Evolutionary conservation across 1,284 basidiomycete species (phyloP), one percentile per base, ranked within the genome.

Genomic region (Rhodofomes roseus): DNA sequence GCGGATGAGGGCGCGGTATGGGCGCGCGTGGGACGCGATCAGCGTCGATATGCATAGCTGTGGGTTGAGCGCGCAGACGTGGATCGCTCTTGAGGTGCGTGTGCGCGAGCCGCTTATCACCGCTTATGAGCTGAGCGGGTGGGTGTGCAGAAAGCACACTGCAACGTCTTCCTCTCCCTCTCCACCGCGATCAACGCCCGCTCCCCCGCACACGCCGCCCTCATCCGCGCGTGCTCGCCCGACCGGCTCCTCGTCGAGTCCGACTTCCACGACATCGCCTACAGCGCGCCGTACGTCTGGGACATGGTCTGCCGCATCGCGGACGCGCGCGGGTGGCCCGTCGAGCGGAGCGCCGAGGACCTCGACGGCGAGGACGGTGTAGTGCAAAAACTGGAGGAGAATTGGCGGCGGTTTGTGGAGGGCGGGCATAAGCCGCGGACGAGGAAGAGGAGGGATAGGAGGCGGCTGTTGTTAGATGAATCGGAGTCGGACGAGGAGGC

Each of bases 41-140:
- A 92, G 82, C 65, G 71, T 93, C 52, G 90, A 92, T 70, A 71
- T 93, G 67, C 91, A 93, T 69, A 90, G 89, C 58, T 93, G 90
- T 69, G 87, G 87, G 1, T 69, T 92, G 59, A 92, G 87, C 65
- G 77, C 82, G 7, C 80, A 92, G 66, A 82, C 80, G 44, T 89
- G 87, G 85, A 74, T 71, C 56, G 77, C 79, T 54, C 77, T 93
- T 56, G 83, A 90, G 83, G 90, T 86, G 72, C 57, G 76, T 66
- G 54, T 56, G 62, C 57, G 37, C 52, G 40, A 31, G 27, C 22
- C 50, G 22, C 27, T 25, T 23, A 14, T n/a, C 2, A 43, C 23
- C n/a, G 14, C n/a, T 8, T 9, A n/a, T 2, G 2, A 11, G 23
- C 20, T 40, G 22, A 55, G 11, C 23, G 25, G 5, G 25, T n/a